These are phyloP conservation scores for Mycosphaerella arachidis DNA, from an alignment of 2,329 filamentous ascomycete species.

Conservation along the genomic window DNA sequence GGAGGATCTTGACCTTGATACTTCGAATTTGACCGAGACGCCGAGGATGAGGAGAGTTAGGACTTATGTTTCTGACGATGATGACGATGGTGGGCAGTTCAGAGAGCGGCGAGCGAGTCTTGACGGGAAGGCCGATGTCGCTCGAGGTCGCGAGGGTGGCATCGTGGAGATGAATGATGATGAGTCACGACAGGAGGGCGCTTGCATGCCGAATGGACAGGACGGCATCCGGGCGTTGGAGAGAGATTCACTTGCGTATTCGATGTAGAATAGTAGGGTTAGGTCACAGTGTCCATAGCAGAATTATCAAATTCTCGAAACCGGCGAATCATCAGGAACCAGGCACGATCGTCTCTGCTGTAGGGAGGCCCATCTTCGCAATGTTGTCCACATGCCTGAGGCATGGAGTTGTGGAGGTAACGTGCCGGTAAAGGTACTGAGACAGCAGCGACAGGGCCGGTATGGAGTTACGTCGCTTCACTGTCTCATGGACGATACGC, in stretches of 20 bases:
- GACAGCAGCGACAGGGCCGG: too few species aligned
- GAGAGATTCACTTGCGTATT: not conserved
- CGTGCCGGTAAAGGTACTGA: too few species aligned
- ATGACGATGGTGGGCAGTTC: not conserved
- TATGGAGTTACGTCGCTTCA: too few species aligned
- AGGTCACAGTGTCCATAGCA: not conserved
- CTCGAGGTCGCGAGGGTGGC: not conserved
- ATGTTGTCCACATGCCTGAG: too few species aligned
- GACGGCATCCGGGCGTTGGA: not conserved
- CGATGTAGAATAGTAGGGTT: not conserved
- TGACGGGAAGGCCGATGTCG: not conserved
- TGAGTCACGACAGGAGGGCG: conserved; percentile 19
- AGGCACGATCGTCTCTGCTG: too few species aligned
- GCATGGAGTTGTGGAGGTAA: too few species aligned
- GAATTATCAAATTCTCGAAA: too few species aligned
- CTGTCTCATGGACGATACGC: too few species aligned
- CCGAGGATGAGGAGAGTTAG: not conserved
- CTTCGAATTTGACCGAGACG: conserved; percentile 5
- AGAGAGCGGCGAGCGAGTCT: not conserved
- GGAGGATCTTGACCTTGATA: conserved; percentile 20
- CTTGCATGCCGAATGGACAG: conserved; percentile 10
- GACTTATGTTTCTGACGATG: conserved; percentile 7
- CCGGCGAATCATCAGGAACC: not conserved
- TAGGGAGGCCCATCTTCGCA: too few species aligned
- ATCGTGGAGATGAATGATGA: not conserved